These are phyloP conservation scores for Paraconiothyrium sp. DNA, from an alignment of 2,329 filamentous ascomycete genomes.

Conservation along the genomic window DNA sequence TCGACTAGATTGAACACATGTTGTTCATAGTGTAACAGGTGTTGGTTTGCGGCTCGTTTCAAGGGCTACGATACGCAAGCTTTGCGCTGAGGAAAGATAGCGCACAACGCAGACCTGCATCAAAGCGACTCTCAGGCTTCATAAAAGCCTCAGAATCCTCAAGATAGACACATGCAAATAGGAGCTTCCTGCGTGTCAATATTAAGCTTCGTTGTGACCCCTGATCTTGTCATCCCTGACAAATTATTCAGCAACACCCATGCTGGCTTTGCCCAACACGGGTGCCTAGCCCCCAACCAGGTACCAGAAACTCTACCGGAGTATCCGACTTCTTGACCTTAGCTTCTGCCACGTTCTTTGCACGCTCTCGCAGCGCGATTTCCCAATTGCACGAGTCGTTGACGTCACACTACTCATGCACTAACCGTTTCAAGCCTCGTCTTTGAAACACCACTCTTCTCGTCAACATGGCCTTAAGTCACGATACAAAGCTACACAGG, in stretches of 20 bases:
- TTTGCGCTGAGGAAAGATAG: not conserved
- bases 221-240: not conserved
- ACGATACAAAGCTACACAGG: conserved; percentile 20
- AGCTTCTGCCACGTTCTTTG: not conserved
- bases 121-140: not conserved
- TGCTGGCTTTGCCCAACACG: no score
- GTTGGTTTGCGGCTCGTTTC: not conserved
- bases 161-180: not conserved
- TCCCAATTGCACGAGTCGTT: conserved; percentile 25
- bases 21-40: not conserved
- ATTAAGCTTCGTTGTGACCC: not conserved
- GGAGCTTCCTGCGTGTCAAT: not conserved
- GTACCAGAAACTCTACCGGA: no score
- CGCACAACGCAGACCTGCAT: not conserved
- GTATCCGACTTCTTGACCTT: not conserved
- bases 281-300: no score
- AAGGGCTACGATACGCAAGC: not conserved
- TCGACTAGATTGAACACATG: not conserved
- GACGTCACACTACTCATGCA: conserved; percentile 33
- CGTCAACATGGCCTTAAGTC: conserved; percentile 32
- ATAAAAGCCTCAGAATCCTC: not conserved
- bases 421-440: conserved; percentile 30
- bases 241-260: no score
- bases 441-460: conserved; percentile 29
- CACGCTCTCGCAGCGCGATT: not conserved